Evolutionary conservation across 2,329 filamentous ascomycete species (phyloP), one percentile per base, ranked within the genome.

Genomic region (Thyridium curvatum): DNA sequence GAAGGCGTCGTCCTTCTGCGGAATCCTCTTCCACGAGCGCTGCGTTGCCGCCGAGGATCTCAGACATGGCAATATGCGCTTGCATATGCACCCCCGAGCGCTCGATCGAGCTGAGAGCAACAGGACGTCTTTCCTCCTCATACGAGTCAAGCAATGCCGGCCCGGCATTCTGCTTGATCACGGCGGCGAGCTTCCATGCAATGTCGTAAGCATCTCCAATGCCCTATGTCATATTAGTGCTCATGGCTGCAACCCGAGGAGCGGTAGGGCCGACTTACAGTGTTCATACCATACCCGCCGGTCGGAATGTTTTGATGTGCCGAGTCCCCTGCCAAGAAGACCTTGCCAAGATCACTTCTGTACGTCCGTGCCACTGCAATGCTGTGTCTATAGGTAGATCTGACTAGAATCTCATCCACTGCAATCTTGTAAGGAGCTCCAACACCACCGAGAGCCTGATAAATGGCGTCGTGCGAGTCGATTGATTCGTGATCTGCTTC

Each of bases 221-320:
- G 30, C 30, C 30, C 2, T n/a, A n/a, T n/a, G n/a, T n/a, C n/a
- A n/a, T n/a, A n/a, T n/a, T n/a, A n/a, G n/a, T n/a, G n/a, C n/a
- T n/a, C n/a, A n/a, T n/a, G n/a, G n/a, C n/a, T n/a, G n/a, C n/a
- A n/a, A n/a, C n/a, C n/a, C n/a, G n/a, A n/a, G n/a, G n/a, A n/a
- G n/a, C n/a, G n/a, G n/a, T n/a, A n/a, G n/a, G n/a, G n/a, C n/a
- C n/a, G n/a, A n/a, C n/a, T n/a, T n/a, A n/a, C 58, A 1, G 54
- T 59, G 43, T 64, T 64, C 55, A 62, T 58, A 2, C 60, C 60
- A 37, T 63, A 58, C 0, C 59, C 60, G 8, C 60, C 60, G 13
- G 50, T 52, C 0, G 60, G 60, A 14, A 50, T 53, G 39, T 61
- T 58, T 4, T 58, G 53, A 32, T 64, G 60, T 8, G 60, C 60